Conservation (phyloP, 1,284 basidiomycete species). For the Polyporus tsugae region DNA sequence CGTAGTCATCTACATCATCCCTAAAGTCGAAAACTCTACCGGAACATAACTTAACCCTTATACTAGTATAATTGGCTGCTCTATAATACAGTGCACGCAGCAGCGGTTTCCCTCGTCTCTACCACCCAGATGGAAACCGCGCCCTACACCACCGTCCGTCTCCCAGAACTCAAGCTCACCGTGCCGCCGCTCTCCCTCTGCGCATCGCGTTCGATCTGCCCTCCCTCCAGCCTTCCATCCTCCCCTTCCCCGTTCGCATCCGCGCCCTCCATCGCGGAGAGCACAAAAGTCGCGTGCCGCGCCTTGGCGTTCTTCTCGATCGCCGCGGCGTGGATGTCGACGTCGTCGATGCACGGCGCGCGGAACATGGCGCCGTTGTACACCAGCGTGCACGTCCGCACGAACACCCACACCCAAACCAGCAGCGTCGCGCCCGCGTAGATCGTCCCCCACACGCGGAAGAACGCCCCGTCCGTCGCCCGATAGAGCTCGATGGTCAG, state of each 20-base stretch:
- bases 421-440: constrained; percentile 38
- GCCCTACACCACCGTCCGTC: no score
- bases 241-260: not conserved
- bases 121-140: no score
- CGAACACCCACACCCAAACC: constrained; percentile 54
- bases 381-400: constrained; percentile 45
- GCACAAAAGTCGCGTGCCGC: not conserved
- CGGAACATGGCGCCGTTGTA: constrained; percentile 53
- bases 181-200: no score
- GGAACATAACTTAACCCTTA: no score
- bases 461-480: constrained; percentile 49
- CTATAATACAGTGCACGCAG: no score
- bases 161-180: no score
- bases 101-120: no score
- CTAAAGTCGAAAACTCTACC: no score
- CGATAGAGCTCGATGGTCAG: constrained; percentile 52
- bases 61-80: no score
- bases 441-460: constrained; percentile 40
- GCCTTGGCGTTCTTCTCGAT: constrained; percentile 12
- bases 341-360: constrained; percentile 46
- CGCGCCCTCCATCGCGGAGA: not conserved
- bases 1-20: no score
- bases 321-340: constrained; percentile 28
- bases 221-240: not conserved
- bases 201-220: not conserved